phyloP scores from a whole-genome alignment of 306 rosid genomes.

The Gastrolobium bilobum region DNA sequence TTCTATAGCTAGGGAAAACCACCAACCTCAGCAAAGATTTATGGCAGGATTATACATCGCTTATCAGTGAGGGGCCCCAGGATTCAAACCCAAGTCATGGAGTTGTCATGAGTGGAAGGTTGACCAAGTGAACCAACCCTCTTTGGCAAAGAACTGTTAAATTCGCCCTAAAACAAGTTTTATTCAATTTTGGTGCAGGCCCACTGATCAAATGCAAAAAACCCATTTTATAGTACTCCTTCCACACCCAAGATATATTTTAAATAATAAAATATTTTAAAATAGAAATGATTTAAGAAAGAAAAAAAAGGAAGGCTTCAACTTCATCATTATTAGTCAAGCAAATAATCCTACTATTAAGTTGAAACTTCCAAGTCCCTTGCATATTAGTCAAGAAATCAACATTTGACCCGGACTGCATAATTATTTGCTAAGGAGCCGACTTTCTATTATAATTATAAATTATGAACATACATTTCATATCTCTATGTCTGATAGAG shows the following conservation, averaged over 20 bases:
- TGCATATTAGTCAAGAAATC: conserved; percentile 5
- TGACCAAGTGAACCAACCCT: conserved; percentile 24
- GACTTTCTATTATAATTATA: conserved; percentile 44
- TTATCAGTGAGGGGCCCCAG: background rate
- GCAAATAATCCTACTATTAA: conserved; percentile 18
- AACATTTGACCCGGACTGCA: background rate
- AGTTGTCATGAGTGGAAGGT: background rate
- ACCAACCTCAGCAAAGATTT: background rate
- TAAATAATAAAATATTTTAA: conserved; percentile 9
- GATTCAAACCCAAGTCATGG: conserved; percentile 24
- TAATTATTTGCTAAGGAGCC: conserved; percentile 15
- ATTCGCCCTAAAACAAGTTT: background rate
- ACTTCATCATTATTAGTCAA: conserved; percentile 21
- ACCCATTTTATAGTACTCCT: background rate
- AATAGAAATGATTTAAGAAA: conserved; percentile 18
- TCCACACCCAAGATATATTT: conserved; percentile 21
- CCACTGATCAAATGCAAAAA: conserved; percentile 5
- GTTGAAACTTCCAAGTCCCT: conserved; percentile 12
- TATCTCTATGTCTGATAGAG: conserved; percentile 5
- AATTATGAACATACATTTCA: conserved; percentile 10
- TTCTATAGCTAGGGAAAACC: background rate
- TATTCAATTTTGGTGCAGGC: background rate
- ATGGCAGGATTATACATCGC: conserved; percentile 1
- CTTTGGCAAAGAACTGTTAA: conserved; percentile 21
- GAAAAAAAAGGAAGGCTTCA: conserved; percentile 19